Conservation (phyloP, 73 alveolate species). For the Diophrys appendiculata region DNA sequence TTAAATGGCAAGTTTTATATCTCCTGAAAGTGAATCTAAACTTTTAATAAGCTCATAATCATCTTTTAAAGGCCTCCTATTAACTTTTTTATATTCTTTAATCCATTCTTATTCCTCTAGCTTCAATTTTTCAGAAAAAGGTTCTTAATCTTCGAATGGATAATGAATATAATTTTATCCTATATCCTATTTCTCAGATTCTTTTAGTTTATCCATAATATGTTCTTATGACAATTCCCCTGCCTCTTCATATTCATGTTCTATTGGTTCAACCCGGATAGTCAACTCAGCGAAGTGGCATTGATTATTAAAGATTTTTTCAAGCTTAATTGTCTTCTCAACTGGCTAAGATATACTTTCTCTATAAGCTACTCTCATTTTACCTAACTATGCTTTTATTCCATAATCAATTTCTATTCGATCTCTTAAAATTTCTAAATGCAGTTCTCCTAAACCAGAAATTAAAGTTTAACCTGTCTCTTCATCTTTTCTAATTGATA, state of each 20-base stretch:
- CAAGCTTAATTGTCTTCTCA: conserved; percentile 23
- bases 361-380: conserved; percentile 80
- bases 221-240: neutral
- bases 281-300: conserved; percentile 38
- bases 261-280: conserved; percentile 21
- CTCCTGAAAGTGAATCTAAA: conserved; percentile 31
- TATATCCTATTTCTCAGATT: neutral
- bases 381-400: conserved; percentile 70
- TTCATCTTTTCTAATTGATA: conserved; percentile 59
- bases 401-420: conserved; percentile 76
- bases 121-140: conserved; percentile 19
- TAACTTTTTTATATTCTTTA: neutral
- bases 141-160: conserved; percentile 19
- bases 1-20: conserved; percentile 8
- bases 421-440: conserved; percentile 80
- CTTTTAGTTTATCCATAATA: neutral
- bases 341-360: conserved; percentile 53
- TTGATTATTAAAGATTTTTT: conserved; percentile 41
- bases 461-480: conserved; percentile 72
- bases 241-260: neutral
- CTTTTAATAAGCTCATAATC: conserved; percentile 46
- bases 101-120: conserved; percentile 1
- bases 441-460: conserved; percentile 89
- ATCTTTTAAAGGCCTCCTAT: conserved; percentile 5
- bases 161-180: neutral